Evolutionary conservation across 2,329 filamentous ascomycete genomes (phyloP).

Genomic region (Clathrospora elynae): DNA sequence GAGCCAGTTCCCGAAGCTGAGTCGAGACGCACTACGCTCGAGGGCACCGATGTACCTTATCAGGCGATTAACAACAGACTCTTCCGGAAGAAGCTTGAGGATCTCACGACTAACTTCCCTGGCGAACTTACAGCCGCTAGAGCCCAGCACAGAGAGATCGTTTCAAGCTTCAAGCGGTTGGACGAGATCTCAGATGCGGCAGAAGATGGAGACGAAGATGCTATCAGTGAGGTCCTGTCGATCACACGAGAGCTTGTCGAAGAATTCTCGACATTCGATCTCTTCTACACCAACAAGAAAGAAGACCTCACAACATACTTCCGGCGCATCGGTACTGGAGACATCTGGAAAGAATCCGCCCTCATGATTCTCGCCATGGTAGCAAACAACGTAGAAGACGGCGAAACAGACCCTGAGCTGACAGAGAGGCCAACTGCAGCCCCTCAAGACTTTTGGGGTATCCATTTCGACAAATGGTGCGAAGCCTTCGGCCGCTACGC

Average conservation of each 20-base stretch:
- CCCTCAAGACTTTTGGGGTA: conserved; percentile 70
- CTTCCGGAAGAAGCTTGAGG: conserved; percentile 38
- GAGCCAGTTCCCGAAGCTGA: conserved; percentile 9
- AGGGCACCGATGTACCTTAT: conserved; percentile 38
- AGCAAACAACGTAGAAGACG: conserved; percentile 44
- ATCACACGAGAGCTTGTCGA: conserved; percentile 63
- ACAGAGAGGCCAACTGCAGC: conserved; percentile 38
- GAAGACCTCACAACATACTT: conserved; percentile 49
- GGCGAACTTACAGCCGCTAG: conserved; percentile 52
- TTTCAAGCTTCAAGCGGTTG: conserved; percentile 53
- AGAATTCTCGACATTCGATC: conserved; percentile 64
- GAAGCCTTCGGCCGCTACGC: conserved; percentile 90
- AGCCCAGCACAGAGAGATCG: conserved; percentile 46
- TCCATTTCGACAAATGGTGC: conserved; percentile 83
- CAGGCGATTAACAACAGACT: conserved; percentile 36
- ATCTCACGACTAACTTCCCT: conserved; percentile 28
- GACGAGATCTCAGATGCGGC: conserved; percentile 50
- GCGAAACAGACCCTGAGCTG: conserved; percentile 34
- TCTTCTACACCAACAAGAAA: conserved; percentile 61
- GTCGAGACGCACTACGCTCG: conserved; percentile 24
- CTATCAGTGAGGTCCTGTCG: conserved; percentile 62
- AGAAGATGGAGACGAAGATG: conserved; percentile 56
- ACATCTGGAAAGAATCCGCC: conserved; percentile 44
- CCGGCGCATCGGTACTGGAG: conserved; percentile 37
- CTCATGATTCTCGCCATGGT: conserved; percentile 44